Conservation (phyloP, 75 land plant species). For the Sequoia sempervirens region DNA sequence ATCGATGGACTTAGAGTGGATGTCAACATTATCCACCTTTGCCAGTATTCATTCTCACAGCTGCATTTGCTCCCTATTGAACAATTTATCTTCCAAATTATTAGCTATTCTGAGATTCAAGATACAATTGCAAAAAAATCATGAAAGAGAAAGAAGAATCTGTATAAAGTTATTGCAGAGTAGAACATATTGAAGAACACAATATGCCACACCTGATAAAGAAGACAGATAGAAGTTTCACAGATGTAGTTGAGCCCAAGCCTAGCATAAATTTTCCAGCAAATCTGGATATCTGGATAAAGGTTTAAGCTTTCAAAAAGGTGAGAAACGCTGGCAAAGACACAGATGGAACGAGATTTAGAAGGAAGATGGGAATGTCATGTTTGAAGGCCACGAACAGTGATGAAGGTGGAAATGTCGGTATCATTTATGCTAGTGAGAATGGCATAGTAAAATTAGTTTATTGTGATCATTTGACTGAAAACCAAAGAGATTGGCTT, state of each 20-base stretch:
- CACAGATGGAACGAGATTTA: no score
- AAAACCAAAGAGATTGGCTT: no score
- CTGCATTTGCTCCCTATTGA: slow-evolving; percentile 50
- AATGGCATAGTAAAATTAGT: no score
- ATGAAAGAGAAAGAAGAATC: slow-evolving; percentile 13
- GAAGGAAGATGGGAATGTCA: no score
- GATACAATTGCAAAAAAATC: slow-evolving; percentile 14
- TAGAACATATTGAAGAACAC: slow-evolving; percentile 13
- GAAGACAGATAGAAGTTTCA: slow-evolving; percentile 18
- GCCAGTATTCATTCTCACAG: slow-evolving; percentile 20
- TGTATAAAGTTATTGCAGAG: slow-evolving; percentile 20
- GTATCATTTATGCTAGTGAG: no score
- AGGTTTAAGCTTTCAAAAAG: no score
- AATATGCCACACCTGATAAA: slow-evolving; percentile 20
- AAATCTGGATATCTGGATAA: no score
- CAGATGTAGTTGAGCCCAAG: slow-evolving; percentile 51
- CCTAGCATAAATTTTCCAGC: slow-evolving; percentile 65
- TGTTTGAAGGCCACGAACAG: no score
- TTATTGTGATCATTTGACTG: no score
- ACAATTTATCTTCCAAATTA: slow-evolving; percentile 34
- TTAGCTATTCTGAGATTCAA: slow-evolving; percentile 33
- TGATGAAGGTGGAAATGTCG: no score
- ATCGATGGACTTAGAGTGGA: background rate
- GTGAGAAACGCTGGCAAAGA: no score
- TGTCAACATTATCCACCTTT: background rate